A percentile compares a stretch with the other conserved stretches of the same genome.
Evolutionary conservation across 306 rosid genomes (phyloP).

Genomic region (Begonia peltatifolia): DNA sequence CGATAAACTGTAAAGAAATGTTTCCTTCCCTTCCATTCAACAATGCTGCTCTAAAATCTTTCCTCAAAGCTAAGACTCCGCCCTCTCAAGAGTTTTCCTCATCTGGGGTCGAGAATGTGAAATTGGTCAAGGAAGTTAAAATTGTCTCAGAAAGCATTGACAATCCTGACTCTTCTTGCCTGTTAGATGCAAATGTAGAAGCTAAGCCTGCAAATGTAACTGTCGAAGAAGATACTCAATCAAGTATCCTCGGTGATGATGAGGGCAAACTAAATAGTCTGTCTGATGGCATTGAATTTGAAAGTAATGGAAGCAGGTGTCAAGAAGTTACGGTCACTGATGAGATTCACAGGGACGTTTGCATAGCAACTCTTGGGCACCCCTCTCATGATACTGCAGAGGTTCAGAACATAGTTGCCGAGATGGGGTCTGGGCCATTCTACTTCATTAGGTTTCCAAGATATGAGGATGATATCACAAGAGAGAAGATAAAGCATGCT

Average conservation of each 20-base stretch:
- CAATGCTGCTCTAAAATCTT: neutral
- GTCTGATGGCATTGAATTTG: slow-evolving; percentile 12
- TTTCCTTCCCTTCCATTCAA: slow-evolving; percentile 4
- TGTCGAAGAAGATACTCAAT: slow-evolving; percentile 1
- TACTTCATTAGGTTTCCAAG: slow-evolving; percentile 52
- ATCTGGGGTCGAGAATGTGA: slow-evolving; percentile 6
- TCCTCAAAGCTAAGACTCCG: slow-evolving; percentile 5
- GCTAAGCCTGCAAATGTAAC: slow-evolving; percentile 7
- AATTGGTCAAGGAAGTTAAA: slow-evolving; percentile 2
- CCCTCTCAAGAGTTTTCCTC: slow-evolving; percentile 7
- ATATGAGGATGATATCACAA: slow-evolving; percentile 42
- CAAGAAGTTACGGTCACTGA: slow-evolving; percentile 11
- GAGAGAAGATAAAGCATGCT: slow-evolving; percentile 43
- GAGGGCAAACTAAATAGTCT: slow-evolving; percentile 8
- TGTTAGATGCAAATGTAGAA: slow-evolving; percentile 6
- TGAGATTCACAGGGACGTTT: slow-evolving; percentile 17
- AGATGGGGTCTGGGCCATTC: slow-evolving; percentile 47
- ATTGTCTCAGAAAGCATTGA: neutral
- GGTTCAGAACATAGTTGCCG: slow-evolving; percentile 29
- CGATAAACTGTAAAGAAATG: slow-evolving; percentile 10
- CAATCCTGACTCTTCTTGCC: slow-evolving; percentile 8
- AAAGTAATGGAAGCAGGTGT: slow-evolving; percentile 6
- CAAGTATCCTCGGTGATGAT: slow-evolving; percentile 1
- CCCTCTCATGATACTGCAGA: slow-evolving; percentile 22
- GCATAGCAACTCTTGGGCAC: slow-evolving; percentile 21